Conservation (phyloP, 2,329 filamentous ascomycete genomes). For the Aspergillus bombycis region DNA sequence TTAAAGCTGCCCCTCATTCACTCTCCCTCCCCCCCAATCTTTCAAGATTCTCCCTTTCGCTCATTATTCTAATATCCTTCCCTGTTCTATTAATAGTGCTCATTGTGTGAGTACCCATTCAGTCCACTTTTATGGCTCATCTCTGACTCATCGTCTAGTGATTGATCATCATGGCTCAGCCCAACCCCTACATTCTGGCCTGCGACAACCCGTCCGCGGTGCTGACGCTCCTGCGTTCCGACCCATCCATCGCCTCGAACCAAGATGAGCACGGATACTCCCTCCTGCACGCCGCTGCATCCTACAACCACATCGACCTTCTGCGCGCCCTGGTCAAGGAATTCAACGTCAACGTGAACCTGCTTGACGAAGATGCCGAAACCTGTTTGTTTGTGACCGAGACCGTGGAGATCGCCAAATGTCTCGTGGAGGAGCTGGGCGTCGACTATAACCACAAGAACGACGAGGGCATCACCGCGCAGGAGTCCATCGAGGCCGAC, state of each 20-base stretch:
- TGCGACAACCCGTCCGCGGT: constrained; percentile 79
- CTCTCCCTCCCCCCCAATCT: not conserved
- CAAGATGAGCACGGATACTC: constrained; percentile 95
- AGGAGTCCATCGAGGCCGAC: constrained; percentile 77
- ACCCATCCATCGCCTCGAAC: constrained; percentile 73
- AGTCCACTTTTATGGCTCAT: not conserved
- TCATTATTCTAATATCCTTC: not conserved
- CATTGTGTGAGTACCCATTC: too few species aligned
- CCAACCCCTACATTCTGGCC: constrained; percentile 73
- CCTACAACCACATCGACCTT: constrained; percentile 84
- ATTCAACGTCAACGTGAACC: constrained; percentile 76
- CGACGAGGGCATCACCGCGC: constrained; percentile 75
- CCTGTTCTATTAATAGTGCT: not conserved
- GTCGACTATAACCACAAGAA: constrained; percentile 69
- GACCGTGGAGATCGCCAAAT: constrained; percentile 73
- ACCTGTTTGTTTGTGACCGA: constrained; percentile 95
- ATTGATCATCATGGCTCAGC: constrained; percentile 36
- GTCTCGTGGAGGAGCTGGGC: constrained; percentile 80
- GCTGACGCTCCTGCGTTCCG: constrained; percentile 71
- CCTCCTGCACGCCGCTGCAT: constrained; percentile 87
- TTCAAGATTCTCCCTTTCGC: not conserved
- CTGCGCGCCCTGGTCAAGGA: constrained; percentile 75
- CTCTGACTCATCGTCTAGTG: constrained; percentile 14
- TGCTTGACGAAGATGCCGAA: constrained; percentile 88
- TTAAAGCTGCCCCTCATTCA: not conserved